Evolutionary conservation across 495 filamentous ascomycete species (phyloP).

Genomic region (Xylaria longipes): DNA sequence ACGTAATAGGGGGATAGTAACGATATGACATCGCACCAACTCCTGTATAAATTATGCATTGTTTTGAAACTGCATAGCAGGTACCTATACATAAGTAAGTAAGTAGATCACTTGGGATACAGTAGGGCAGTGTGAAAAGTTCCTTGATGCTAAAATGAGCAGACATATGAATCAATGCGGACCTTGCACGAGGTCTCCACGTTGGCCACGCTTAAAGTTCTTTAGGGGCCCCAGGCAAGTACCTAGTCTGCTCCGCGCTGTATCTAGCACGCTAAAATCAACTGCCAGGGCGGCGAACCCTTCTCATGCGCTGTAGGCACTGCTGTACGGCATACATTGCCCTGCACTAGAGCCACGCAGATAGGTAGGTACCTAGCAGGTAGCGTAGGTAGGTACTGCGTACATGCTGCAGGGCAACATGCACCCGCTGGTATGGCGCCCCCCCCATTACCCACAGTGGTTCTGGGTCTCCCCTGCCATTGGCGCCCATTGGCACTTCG

Average conservation of each 20-base stretch:
- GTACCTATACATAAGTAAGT: not conserved
- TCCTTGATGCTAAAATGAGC: slow-evolving; percentile 16
- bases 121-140: not conserved
- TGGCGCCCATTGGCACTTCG: slow-evolving; percentile 22
- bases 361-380: not conserved
- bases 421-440: slow-evolving; percentile 27
- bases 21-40: not conserved
- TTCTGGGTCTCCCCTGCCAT: slow-evolving; percentile 20
- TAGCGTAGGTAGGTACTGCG: slow-evolving; percentile 5
- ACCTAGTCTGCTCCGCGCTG: slow-evolving; percentile 7
- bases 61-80: slow-evolving; percentile 1
- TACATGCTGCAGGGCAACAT: slow-evolving; percentile 25
- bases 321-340: slow-evolving; percentile 4
- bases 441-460: slow-evolving; percentile 25
- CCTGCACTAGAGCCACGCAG: not conserved
- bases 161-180: slow-evolving; percentile 15
- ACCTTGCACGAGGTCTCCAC: slow-evolving; percentile 4
- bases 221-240: not conserved
- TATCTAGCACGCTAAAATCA: not conserved
- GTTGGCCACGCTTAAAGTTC: not conserved
- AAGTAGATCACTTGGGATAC: not conserved
- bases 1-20: not conserved
- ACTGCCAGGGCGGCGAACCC: not conserved
- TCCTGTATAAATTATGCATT: not conserved
- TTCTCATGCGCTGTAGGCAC: not conserved